phyloP scores from a whole-genome alignment of 257 asterid genomes.

The Catharanthus roseus region DNA sequence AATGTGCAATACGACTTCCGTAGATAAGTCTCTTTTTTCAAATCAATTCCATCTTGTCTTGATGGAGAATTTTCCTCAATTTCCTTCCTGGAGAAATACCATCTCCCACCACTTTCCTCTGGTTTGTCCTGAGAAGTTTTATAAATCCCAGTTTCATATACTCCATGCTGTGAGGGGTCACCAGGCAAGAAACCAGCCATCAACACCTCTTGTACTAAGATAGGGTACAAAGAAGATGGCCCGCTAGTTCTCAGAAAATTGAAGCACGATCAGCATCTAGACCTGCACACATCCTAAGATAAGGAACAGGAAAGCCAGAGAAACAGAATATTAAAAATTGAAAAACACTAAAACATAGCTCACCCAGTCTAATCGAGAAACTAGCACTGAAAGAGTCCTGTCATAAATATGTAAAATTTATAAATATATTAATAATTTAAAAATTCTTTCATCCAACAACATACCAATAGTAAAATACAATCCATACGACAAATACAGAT shows the following conservation, averaged over 20 bases:
- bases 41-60: constrained; percentile 69
- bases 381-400: not conserved
- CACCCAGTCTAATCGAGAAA: not conserved
- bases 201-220: constrained; percentile 28
- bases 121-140: constrained; percentile 50
- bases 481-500: too few species aligned
- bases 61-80: constrained; percentile 89
- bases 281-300: constrained; percentile 4
- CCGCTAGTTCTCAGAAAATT: constrained; percentile 25
- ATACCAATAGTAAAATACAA: too few species aligned
- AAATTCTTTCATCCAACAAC: too few species aligned
- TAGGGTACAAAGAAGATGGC: constrained; percentile 15
- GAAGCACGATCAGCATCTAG: constrained; percentile 25
- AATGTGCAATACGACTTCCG: constrained; percentile 83
- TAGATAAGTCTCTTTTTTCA: constrained; percentile 77
- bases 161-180: constrained; percentile 66
- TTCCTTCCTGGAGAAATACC: constrained; percentile 84
- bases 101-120: constrained; percentile 61
- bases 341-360: not conserved
- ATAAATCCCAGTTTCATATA: constrained; percentile 44
- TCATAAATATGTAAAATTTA: too few species aligned
- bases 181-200: constrained; percentile 64
- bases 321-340: not conserved
- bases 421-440: too few species aligned
- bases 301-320: not conserved